Evolutionary conservation across 805 yeast species (phyloP).

Genomic region (Saccharomyces paradoxus): DNA sequence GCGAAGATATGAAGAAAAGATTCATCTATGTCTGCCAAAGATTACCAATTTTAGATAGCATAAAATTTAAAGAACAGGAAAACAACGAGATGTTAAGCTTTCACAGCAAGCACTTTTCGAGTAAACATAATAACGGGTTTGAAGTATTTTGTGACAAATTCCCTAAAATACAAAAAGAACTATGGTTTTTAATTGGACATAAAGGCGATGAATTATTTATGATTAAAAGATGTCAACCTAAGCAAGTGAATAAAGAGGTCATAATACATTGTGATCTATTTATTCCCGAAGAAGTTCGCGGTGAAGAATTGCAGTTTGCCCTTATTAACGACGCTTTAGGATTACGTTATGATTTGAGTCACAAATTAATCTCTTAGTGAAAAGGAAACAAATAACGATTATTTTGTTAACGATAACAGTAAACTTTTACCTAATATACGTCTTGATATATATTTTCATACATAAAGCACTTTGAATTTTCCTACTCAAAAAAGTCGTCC

Average conservation of each 20-base stretch:
- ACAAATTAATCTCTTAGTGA: slow-evolving; percentile 8
- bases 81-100: slow-evolving; percentile 34
- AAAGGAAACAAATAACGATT: not conserved
- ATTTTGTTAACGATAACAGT: not conserved
- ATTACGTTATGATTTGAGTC: slow-evolving; percentile 34
- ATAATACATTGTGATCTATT: slow-evolving; percentile 36
- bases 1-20: slow-evolving; percentile 38
- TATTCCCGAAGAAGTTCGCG: slow-evolving; percentile 42
- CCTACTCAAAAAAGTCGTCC: slow-evolving; percentile 40
- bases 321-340: slow-evolving; percentile 63
- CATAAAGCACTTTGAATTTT: not conserved
- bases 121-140: slow-evolving; percentile 44
- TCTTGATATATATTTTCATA: slow-evolving; percentile 1
- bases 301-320: slow-evolving; percentile 38
- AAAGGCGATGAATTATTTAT: slow-evolving; percentile 47
- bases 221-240: slow-evolving; percentile 72
- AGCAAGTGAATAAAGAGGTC: slow-evolving; percentile 24
- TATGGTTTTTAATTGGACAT: slow-evolving; percentile 75
- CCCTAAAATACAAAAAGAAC: slow-evolving; percentile 85
- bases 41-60: slow-evolving; percentile 51
- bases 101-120: slow-evolving; percentile 45
- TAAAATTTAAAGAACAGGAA: slow-evolving; percentile 34
- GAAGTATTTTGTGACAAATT: slow-evolving; percentile 69
- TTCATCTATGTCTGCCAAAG: slow-evolving; percentile 47
- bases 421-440: not conserved